Base-by-base conservation (phyloP, 2,329 filamentous ascomycete genomes). In the Cercospora zeina region DNA sequence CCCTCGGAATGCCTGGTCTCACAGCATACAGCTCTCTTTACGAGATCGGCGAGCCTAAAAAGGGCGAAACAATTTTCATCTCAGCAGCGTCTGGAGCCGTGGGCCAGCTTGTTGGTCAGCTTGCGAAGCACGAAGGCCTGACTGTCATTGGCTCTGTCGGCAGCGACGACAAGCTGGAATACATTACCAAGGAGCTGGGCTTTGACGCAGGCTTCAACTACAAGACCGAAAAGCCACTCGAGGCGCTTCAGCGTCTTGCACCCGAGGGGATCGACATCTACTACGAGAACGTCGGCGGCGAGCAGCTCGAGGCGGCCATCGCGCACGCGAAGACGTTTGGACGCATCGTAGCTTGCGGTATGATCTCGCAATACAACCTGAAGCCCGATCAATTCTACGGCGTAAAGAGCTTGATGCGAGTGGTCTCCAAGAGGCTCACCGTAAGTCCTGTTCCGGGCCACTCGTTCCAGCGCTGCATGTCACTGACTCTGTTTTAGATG, bases 151-250 rank as follows among this genome's bases (percentile, higher is more conserved):
- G 91, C 16, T 90, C 87, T 56, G 90, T 91, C 10, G 91, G 91
- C 2, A 86, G 86, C 16, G 88, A 93, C 71, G 87, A 89, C 71
- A 96, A 96, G 80, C 81, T 92, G 24, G 85, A 89, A 19, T 95
- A 87, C 75, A 89, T 91, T 74, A 79, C 75, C 60, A 85, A 88
- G 59, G 86, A 89, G 54, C 82, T 92, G 34, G 81, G 82, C 27
- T 92, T 91, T 72, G 87, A 91, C 71, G 83, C 76, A 14, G 91
- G 87, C 8, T 95, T 93, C 79, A 95, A 96, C 81, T 96, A 96
- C 82, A 93, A 95, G 83, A 92, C 85, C 68, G 90, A 95, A 79
- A 84, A 83, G 68, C 83, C 90, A 0, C 72, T 77, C 0, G 87
- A 88, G 10, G 90, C 89, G 0, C 81, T 96, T 60, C 77, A 80